Percentiles rank a stretch among this genome's conserved stretches.
phyloP scores from a whole-genome alignment of 75 land plant genomes.

The Selaginella tamariscina region DNA sequence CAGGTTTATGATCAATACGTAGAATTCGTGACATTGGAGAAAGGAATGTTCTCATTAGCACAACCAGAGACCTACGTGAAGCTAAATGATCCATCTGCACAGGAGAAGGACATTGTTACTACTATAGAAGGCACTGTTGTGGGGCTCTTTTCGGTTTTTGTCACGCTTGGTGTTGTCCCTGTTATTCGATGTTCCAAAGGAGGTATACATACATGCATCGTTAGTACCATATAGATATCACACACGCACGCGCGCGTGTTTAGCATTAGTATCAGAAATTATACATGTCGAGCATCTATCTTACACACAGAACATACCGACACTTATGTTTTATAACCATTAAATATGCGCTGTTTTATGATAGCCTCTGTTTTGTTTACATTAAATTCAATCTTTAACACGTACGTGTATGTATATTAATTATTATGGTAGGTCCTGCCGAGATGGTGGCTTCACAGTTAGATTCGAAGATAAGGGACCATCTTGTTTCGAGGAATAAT shows the following conservation, averaged over 20 bases:
- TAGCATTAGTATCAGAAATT: no score
- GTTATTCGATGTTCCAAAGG: slow-evolving; percentile 54
- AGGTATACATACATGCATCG: no score
- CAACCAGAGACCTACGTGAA: slow-evolving; percentile 58
- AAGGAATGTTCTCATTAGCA: slow-evolving; percentile 71
- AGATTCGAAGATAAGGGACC: slow-evolving; percentile 62
- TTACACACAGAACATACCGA: no score
- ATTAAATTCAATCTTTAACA: no score
- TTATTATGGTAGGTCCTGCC: slow-evolving; percentile 84
- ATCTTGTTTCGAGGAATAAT: slow-evolving; percentile 63
- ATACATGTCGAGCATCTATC: no score
- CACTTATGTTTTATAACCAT: no score
- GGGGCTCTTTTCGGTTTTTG: slow-evolving; percentile 82
- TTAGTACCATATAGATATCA: no score
- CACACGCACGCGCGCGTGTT: no score
- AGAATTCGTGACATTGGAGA: slow-evolving; percentile 80
- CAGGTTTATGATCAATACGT: slow-evolving; percentile 91
- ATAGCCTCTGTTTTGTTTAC: no score
- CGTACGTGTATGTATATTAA: no score
- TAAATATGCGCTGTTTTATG: no score
- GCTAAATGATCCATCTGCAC: slow-evolving; percentile 74
- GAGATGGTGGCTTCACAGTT: slow-evolving; percentile 81
- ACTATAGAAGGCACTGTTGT: slow-evolving; percentile 54
- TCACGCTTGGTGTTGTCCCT: slow-evolving; percentile 77
- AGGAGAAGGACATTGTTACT: slow-evolving; percentile 71